phyloP scores from a whole-genome alignment of 495 filamentous ascomycete species.

The Aspergillus avenaceus region DNA sequence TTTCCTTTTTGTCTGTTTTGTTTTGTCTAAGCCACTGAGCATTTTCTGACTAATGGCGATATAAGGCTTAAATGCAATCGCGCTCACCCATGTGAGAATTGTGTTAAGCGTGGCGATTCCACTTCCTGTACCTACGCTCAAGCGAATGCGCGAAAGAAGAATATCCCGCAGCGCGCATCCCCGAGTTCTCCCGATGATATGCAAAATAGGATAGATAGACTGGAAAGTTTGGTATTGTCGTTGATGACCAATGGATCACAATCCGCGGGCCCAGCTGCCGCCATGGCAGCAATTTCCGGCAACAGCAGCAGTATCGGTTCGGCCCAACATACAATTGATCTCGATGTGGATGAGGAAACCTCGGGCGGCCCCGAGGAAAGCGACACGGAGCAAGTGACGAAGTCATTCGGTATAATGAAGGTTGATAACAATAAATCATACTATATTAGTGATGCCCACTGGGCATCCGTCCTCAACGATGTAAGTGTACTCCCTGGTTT shows the following conservation, averaged over 20 bases:
- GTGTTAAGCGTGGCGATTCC: conserved; percentile 81
- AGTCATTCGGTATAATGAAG: conserved; percentile 83
- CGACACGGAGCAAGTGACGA: conserved; percentile 82
- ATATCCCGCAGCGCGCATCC: conserved; percentile 53
- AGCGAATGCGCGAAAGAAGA: conserved; percentile 71
- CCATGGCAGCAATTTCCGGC: conserved; percentile 58
- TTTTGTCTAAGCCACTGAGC: no score
- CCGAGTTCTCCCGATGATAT: conserved; percentile 83
- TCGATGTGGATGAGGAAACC: conserved; percentile 57
- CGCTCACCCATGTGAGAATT: conserved; percentile 89
- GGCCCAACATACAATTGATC: conserved; percentile 40
- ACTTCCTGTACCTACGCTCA: conserved; percentile 87
- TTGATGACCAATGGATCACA: conserved; percentile 89
- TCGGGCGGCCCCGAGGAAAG: conserved; percentile 58
- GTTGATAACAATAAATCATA: conserved; percentile 80
- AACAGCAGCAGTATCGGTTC: conserved; percentile 55
- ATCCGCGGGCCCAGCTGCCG: conserved; percentile 59
- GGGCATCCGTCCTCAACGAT: conserved; percentile 83
- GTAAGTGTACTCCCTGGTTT: conserved; percentile 34
- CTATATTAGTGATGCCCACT: conserved; percentile 87
- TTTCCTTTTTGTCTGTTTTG: no score
- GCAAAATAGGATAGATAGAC: conserved; percentile 96
- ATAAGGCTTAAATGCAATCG: conserved; percentile 92
- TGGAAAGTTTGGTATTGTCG: conserved; percentile 91
- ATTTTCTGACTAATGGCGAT: conserved; percentile 25